Percentiles rank a stretch among this genome's conserved stretches.
Evolutionary conservation across 2,329 filamentous ascomycete genomes (phyloP).

Genomic region (Calonectria crousiana): DNA sequence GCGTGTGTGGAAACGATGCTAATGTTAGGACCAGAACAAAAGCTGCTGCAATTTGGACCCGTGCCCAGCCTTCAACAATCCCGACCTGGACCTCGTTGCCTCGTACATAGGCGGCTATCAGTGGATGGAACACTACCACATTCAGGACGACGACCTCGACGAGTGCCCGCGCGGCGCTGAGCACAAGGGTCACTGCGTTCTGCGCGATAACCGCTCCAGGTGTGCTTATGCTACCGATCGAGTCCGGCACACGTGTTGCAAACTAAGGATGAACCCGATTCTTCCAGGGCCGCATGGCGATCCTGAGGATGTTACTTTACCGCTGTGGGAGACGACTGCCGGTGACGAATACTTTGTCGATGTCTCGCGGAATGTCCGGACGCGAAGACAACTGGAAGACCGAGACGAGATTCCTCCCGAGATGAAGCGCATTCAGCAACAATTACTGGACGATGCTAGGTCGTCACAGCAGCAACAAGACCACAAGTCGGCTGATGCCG

Average conservation of each 20-base stretch:
- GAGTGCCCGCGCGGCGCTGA: conserved; percentile 30
- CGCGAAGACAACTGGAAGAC: conserved; percentile 22
- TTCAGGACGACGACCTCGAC: conserved; percentile 30
- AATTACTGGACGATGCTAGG: neutral
- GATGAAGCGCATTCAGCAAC: conserved; percentile 8
- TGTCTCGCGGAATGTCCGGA: conserved; percentile 21
- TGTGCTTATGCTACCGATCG: conserved; percentile 33
- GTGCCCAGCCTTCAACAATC: conserved; percentile 27
- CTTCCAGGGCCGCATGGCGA: conserved; percentile 25
- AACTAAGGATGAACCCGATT: conserved; percentile 29
- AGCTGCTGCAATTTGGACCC: conserved; percentile 31
- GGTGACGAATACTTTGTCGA: conserved; percentile 26
- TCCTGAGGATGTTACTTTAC: conserved; percentile 14
- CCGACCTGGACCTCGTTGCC: conserved; percentile 29
- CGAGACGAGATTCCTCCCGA: conserved; percentile 26
- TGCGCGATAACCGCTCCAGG: conserved; percentile 29
- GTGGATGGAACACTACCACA: conserved; percentile 33
- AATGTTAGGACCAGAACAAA: neutral
- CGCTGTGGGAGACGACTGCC: conserved; percentile 30
- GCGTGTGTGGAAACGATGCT: neutral
- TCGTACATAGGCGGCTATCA: conserved; percentile 28
- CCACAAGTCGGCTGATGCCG: neutral
- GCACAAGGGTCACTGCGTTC: conserved; percentile 32
- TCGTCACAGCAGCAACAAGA: neutral
- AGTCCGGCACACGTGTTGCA: conserved; percentile 33